phyloP scores from a whole-genome alignment of 2,329 filamentous ascomycete species.

The Xylariaceae sp. region DNA sequence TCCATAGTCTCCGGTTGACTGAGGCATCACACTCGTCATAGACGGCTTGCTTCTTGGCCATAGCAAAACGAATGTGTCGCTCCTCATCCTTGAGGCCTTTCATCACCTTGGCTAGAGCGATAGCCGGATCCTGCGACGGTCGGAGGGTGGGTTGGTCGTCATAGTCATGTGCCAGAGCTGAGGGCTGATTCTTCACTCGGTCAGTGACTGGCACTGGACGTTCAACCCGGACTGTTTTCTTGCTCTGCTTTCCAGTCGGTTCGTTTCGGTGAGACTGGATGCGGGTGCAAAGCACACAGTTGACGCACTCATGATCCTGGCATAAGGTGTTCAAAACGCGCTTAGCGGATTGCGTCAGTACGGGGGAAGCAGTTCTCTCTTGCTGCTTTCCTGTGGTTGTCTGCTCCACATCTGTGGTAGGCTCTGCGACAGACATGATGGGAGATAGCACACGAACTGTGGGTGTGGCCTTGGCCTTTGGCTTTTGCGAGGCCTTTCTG shows the following conservation, averaged over 20 bases:
- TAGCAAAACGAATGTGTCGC: conserved; percentile 65
- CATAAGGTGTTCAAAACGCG: conserved; percentile 50
- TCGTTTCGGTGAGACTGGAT: conserved; percentile 39
- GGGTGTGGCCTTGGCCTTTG: conserved; percentile 21
- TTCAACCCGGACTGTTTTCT: conserved; percentile 54
- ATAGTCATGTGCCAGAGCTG: conserved; percentile 27
- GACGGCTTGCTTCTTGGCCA: conserved; percentile 54
- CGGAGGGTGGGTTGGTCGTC: conserved; percentile 57
- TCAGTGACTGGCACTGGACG: conserved; percentile 64
- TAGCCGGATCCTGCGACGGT: conserved; percentile 61
- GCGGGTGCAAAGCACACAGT: conserved; percentile 54
- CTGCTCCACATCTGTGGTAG: conserved; percentile 31
- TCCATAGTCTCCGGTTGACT: conserved; percentile 59
- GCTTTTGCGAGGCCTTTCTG: conserved; percentile 34
- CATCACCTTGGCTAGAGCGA: conserved; percentile 75
- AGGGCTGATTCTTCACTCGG: conserved; percentile 44
- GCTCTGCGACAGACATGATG: conserved; percentile 17
- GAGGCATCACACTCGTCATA: conserved; percentile 65
- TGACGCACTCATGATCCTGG: conserved; percentile 47
- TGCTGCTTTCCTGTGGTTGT: conserved; percentile 32
- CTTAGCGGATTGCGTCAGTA: conserved; percentile 47
- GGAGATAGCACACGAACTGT: conserved; percentile 16
- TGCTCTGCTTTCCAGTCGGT: conserved; percentile 37
- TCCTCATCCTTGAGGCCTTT: conserved; percentile 78
- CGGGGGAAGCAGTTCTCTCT: neutral